Percentiles rank a stretch among this genome's conserved stretches.
Conservation (phyloP, 345 rosid genomes). For the Mallotus nudiflorus region DNA sequence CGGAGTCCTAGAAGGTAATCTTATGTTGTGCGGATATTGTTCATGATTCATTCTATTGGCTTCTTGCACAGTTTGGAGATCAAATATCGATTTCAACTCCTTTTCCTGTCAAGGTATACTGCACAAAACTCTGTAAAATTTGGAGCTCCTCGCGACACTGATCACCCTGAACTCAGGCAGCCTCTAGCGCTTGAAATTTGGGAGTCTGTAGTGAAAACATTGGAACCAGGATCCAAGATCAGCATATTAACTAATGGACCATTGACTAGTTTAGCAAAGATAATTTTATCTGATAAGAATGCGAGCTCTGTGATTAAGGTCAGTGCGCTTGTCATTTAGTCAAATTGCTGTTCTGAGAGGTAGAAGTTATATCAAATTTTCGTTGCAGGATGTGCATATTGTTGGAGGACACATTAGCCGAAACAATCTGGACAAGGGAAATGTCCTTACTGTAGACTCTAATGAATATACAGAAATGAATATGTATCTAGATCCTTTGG, state of each 20-base stretch:
- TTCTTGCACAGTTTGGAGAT: background rate
- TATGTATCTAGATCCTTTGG: slow-evolving; percentile 84
- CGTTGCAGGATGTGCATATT: slow-evolving; percentile 60
- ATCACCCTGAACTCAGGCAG: slow-evolving; percentile 69
- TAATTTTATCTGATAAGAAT: slow-evolving; percentile 43
- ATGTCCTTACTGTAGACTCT: slow-evolving; percentile 48
- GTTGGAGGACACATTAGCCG: slow-evolving; percentile 78
- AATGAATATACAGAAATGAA: slow-evolving; percentile 73
- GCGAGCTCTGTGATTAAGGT: slow-evolving; percentile 59
- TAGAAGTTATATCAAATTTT: slow-evolving; percentile 5
- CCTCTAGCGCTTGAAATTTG: slow-evolving; percentile 73
- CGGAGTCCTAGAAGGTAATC: slow-evolving; percentile 81
- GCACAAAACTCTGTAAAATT: slow-evolving; percentile 61
- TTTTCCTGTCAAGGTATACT: slow-evolving; percentile 51
- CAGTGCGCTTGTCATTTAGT: background rate
- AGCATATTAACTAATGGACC: slow-evolving; percentile 82
- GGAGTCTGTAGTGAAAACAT: slow-evolving; percentile 42
- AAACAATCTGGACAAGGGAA: slow-evolving; percentile 46
- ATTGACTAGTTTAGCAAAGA: slow-evolving; percentile 69
- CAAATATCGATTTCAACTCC: no score
- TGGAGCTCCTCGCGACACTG: slow-evolving; percentile 79
- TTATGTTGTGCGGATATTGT: background rate
- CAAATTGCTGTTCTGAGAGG: background rate
- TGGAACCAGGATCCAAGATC: slow-evolving; percentile 51
- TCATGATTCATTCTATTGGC: background rate